A percentile compares a stretch with the other conserved stretches of the same genome.
These are phyloP conservation scores for Elaeis guineensis DNA, from an alignment of 176 grass and related monocot genomes.

Conservation along the genomic window DNA sequence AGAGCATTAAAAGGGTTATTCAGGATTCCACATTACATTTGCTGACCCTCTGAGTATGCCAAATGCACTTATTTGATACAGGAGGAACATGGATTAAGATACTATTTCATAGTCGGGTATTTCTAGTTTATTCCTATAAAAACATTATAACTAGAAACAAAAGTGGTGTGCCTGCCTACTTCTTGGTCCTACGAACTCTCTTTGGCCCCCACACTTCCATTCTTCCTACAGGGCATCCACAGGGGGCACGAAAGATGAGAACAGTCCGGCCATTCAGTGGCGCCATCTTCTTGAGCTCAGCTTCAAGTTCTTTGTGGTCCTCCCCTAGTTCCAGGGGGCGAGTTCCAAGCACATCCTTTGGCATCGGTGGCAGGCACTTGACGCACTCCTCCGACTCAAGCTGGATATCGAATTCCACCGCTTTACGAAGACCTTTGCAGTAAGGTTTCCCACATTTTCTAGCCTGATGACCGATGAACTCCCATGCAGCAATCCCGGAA, in stretches of 20 bases:
- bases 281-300: constrained; percentile 94
- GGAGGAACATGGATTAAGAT: constrained; percentile 4
- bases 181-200: constrained; percentile 91
- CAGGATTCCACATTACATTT: no score
- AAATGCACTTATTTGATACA: constrained; percentile 2
- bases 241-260: constrained; percentile 72
- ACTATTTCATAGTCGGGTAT: no score
- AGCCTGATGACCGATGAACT: constrained; percentile 57
- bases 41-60: no score
- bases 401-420: constrained; percentile 94
- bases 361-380: constrained; percentile 48
- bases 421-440: constrained; percentile 80
- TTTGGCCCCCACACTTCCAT: constrained; percentile 94
- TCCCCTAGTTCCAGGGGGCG: constrained; percentile 51
- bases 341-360: constrained; percentile 49
- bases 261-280: constrained; percentile 93
- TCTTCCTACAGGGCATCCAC: constrained; percentile 68
- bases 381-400: constrained; percentile 96
- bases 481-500: constrained; percentile 38
- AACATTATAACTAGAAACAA: constrained; percentile 8
- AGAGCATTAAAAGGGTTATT: not conserved
- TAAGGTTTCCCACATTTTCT: constrained; percentile 87
- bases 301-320: constrained; percentile 75
- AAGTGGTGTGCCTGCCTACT: constrained; percentile 24
- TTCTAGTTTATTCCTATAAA: constrained; percentile 22